These are phyloP conservation scores for Calonectria pseudoreteaudii DNA, from an alignment of 2,329 filamentous ascomycete species.

Conservation along the genomic window DNA sequence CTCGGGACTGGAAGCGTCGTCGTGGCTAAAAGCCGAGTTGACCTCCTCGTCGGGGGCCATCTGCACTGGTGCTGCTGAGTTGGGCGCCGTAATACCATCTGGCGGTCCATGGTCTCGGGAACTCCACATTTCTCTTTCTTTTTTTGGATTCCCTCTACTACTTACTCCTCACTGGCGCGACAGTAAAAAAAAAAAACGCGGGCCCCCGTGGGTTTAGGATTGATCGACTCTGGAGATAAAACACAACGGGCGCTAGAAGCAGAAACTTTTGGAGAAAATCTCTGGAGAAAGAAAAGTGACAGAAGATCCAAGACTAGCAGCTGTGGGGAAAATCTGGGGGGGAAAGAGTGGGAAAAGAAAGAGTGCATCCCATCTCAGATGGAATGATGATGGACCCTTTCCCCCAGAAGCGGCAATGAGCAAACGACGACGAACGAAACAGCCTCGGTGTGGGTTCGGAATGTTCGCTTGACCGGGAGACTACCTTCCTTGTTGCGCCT, in stretches of 20 bases:
- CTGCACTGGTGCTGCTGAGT: constrained; percentile 41
- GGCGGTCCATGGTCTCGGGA: constrained; percentile 40
- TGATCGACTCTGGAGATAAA: neutral
- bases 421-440: neutral
- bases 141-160: neutral
- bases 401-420: neutral
- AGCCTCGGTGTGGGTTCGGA: constrained; percentile 20
- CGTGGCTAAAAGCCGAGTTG: constrained; percentile 50
- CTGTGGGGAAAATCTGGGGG: constrained; percentile 17
- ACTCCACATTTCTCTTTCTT: constrained; percentile 44
- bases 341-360: neutral
- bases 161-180: neutral
- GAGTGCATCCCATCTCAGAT: too few species aligned
- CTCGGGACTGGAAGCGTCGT: constrained; percentile 53
- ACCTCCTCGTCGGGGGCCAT: constrained; percentile 50
- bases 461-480: constrained; percentile 9
- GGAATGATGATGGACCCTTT: too few species aligned
- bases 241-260: neutral
- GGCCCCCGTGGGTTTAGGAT: neutral
- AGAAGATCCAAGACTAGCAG: neutral
- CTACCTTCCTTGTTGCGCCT: constrained; percentile 1
- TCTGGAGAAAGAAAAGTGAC: neutral
- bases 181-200: too few species aligned
- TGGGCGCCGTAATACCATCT: constrained; percentile 41
- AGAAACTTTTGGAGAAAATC: constrained; percentile 2